Percentiles rank a stretch among this genome's conserved stretches.
These are phyloP conservation scores for Salvia sclarea DNA, from an alignment of 305 asterid genomes.

Conservation along the genomic window DNA sequence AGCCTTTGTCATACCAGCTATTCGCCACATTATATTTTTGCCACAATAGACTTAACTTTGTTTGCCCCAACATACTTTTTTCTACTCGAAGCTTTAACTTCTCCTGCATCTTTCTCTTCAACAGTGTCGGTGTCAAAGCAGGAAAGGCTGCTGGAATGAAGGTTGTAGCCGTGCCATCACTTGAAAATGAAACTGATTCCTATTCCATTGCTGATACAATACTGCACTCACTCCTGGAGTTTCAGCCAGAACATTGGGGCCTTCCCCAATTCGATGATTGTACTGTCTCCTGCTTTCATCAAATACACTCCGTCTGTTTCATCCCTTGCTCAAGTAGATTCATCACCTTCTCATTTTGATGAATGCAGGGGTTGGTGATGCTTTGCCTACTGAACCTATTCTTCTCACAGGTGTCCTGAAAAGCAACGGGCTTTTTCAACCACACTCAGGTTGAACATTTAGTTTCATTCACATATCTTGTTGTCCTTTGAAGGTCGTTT, in stretches of 20 bases:
- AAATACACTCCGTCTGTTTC: slow-evolving; percentile 9
- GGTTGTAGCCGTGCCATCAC: slow-evolving; percentile 87
- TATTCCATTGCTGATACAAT: slow-evolving; percentile 67
- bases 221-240: slow-evolving; percentile 73
- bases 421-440: slow-evolving; percentile 56
- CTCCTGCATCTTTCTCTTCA: slow-evolving; percentile 16
- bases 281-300: slow-evolving; percentile 36
- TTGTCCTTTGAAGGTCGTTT: neutral
- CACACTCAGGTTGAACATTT: slow-evolving; percentile 52
- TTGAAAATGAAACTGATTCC: slow-evolving; percentile 55
- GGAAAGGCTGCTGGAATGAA: slow-evolving; percentile 91
- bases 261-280: slow-evolving; percentile 84
- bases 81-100: slow-evolving; percentile 3
- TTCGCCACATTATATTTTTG: neutral
- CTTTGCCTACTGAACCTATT: slow-evolving; percentile 73
- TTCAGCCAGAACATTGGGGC: slow-evolving; percentile 82
- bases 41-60: slow-evolving; percentile 1
- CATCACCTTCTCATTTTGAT: slow-evolving; percentile 25
- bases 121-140: slow-evolving; percentile 86
- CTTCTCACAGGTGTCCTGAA: slow-evolving; percentile 47
- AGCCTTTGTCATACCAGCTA: neutral
- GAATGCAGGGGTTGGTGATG: slow-evolving; percentile 62
- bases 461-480: slow-evolving; percentile 5
- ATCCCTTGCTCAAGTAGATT: slow-evolving; percentile 12
- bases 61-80: neutral